Conservation (phyloP, 176 grass and related monocot genomes). For the Panicum miliaceum region DNA sequence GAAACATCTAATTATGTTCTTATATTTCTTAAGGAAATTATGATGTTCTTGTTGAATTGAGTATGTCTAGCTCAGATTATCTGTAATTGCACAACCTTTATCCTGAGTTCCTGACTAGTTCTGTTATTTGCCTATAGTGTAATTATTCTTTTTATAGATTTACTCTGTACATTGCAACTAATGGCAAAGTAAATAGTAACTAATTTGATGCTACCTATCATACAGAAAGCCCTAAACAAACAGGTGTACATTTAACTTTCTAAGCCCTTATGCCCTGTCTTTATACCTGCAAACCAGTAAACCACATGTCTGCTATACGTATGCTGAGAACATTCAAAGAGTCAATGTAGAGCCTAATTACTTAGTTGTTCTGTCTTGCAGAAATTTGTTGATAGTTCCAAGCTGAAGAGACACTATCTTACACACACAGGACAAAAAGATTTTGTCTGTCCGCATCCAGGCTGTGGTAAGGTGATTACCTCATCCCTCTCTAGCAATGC, state of each 20-base stretch:
- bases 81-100: not conserved
- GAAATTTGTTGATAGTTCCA: conserved; percentile 93
- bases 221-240: not conserved
- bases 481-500: conserved; percentile 12
- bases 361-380: conserved; percentile 40
- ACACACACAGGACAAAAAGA: conserved; percentile 88
- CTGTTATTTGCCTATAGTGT: not conserved
- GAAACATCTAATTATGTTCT: not conserved
- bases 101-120: no score
- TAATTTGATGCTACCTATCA: not conserved
- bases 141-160: not conserved
- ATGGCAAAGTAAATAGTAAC: not conserved
- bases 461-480: conserved; percentile 76
- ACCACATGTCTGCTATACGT: not conserved
- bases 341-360: not conserved
- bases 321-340: not conserved
- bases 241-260: not conserved
- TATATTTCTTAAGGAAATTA: not conserved
- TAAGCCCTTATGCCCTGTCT: not conserved
- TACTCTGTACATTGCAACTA: not conserved
- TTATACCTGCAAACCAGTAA: not conserved
- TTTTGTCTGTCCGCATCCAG: conserved; percentile 80
- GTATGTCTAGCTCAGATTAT: not conserved
- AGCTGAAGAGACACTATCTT: conserved; percentile 89
- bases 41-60: not conserved